These are phyloP conservation scores for Pestalotiopsis sp. DNA, from an alignment of 2,329 filamentous ascomycete species.

Conservation along the genomic window DNA sequence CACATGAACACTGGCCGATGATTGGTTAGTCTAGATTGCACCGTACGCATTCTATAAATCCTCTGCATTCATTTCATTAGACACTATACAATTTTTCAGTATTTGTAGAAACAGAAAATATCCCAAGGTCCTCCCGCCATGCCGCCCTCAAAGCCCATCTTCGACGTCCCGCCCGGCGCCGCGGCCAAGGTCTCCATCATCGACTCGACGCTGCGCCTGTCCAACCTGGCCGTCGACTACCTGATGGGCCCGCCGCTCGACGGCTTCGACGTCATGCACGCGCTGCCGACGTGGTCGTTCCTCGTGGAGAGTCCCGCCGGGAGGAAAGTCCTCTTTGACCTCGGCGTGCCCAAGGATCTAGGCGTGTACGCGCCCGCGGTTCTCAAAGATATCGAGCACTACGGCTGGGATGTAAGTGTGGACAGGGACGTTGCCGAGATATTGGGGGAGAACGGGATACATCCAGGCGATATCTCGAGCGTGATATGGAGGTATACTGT, in stretches of 20 bases:
- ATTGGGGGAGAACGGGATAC: not conserved
- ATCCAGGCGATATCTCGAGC: not conserved
- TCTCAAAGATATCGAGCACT: not conserved
- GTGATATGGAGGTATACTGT: not conserved
- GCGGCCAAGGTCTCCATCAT: slow-evolving; percentile 4
- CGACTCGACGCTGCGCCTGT: not conserved
- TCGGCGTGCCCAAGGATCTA: not conserved
- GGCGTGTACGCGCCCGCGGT: not conserved
- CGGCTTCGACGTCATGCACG: not conserved
- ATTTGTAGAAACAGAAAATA: not conserved
- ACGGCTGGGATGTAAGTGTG: not conserved
- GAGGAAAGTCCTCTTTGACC: slow-evolving; percentile 6
- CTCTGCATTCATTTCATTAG: no score
- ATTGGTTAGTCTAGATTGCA: no score
- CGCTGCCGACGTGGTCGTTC: slow-evolving; percentile 4
- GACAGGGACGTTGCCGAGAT: not conserved
- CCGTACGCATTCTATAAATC: no score
- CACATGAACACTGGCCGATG: no score
- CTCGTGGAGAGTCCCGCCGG: slow-evolving; percentile 3
- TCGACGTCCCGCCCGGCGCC: slow-evolving; percentile 1
- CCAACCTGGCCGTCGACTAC: not conserved
- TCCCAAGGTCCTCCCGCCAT: not conserved
- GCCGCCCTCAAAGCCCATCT: not conserved
- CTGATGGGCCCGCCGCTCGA: slow-evolving; percentile 3
- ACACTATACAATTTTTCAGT: not conserved